Conservation (phyloP, 805 yeast species). For the Priceomyces carsonii region DNA sequence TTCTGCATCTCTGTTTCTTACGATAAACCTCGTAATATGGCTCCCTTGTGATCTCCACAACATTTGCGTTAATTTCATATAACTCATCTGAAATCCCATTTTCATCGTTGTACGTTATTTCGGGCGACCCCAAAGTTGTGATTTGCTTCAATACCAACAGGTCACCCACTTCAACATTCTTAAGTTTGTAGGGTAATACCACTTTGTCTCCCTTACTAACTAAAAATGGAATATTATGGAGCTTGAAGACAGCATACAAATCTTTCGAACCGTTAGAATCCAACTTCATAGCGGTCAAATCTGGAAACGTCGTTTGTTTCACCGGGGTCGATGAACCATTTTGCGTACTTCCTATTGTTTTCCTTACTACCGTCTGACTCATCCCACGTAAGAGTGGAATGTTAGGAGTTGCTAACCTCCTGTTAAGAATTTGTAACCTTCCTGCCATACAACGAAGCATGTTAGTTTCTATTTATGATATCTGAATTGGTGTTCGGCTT, state of each 20-base stretch:
- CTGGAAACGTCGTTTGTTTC: constrained; percentile 29
- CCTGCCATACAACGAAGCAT: too few relatives aligned
- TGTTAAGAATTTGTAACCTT: too few relatives aligned
- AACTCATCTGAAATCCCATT: constrained; percentile 29
- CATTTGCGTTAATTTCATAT: constrained; percentile 69
- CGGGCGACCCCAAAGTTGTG: constrained; percentile 80
- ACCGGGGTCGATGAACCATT: too few relatives aligned
- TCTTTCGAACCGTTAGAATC: constrained; percentile 53
- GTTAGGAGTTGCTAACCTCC: too few relatives aligned
- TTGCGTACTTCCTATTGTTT: too few relatives aligned
- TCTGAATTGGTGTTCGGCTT: too few relatives aligned
- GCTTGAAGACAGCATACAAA: constrained; percentile 77
- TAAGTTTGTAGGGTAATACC: constrained; percentile 74
- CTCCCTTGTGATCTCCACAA: constrained; percentile 81
- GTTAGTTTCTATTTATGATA: too few relatives aligned
- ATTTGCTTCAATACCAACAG: constrained; percentile 72
- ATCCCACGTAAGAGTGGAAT: too few relatives aligned
- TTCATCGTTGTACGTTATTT: constrained; percentile 50
- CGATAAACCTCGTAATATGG: constrained; percentile 60
- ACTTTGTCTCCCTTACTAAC: constrained; percentile 91
- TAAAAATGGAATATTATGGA: constrained; percentile 82
- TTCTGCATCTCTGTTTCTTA: constrained; percentile 74
- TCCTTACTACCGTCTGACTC: too few relatives aligned
- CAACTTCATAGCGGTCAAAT: constrained; percentile 63
- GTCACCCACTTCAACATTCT: constrained; percentile 82